Conservation (phyloP, 192 early-diverging fungal species). For the Coemansia sp. region DNA sequence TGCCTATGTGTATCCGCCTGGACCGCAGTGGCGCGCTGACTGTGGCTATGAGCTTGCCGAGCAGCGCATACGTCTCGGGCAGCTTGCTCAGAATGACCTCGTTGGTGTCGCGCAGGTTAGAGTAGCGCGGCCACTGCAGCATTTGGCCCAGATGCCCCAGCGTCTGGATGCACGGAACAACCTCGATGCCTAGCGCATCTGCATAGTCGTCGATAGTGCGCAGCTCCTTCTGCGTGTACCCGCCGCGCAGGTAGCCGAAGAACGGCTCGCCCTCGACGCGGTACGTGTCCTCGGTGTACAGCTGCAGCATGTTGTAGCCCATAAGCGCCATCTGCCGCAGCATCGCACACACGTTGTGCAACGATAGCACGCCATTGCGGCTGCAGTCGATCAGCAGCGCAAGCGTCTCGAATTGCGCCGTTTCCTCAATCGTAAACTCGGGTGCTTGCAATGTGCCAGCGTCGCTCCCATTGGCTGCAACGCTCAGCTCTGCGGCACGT, state of each 20-base stretch:
- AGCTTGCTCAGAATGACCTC: slow-evolving; percentile 75
- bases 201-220: slow-evolving; percentile 79
- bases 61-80: slow-evolving; percentile 78
- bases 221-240: slow-evolving; percentile 76
- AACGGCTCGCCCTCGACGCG: slow-evolving; percentile 69
- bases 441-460: slow-evolving; percentile 21
- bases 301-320: slow-evolving; percentile 85
- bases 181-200: slow-evolving; percentile 73
- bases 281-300: slow-evolving; percentile 92
- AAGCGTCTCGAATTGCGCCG: slow-evolving; percentile 70
- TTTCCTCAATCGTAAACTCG: slow-evolving; percentile 59
- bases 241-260: slow-evolving; percentile 74
- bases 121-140: slow-evolving; percentile 85
- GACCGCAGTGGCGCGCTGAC: slow-evolving; percentile 72
- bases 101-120: slow-evolving; percentile 73
- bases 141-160: slow-evolving; percentile 89
- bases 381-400: slow-evolving; percentile 88
- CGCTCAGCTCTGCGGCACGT: slow-evolving; percentile 46
- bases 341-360: slow-evolving; percentile 66
- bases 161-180: slow-evolving; percentile 89
- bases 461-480: slow-evolving; percentile 4
- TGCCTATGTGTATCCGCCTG: slow-evolving; percentile 81
- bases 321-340: slow-evolving; percentile 79
- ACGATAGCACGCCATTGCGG: slow-evolving; percentile 72
- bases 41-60: slow-evolving; percentile 72